Evolutionary conservation across 2,329 filamentous ascomycete genomes (phyloP), one percentile per base, ranked within the genome.

Genomic region (Arthrobotrys sinensis): DNA sequence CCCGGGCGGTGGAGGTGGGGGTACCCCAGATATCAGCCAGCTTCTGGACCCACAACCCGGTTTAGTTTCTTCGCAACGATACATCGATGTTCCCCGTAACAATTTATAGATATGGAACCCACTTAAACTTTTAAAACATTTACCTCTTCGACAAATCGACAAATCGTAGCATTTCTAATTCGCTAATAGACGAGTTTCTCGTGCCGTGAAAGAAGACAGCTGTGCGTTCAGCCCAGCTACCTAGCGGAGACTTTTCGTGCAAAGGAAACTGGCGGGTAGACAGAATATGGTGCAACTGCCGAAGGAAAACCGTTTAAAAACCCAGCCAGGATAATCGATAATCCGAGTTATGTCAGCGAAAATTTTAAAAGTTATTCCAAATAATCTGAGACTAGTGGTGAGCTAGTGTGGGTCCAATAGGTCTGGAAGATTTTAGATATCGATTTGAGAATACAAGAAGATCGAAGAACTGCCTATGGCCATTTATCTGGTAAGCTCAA

Each of bases 121-220:
- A 14, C 19, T 24, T 10, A 2, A 10, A 36, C n/a, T 19, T 12
- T 10, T 10, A 38, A 60, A 24, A 60, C 36, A 12, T 38, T 40
- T 14, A 16, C 24, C 16, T 11, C 16, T 43, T 24, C 53, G 14
- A 40, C 28, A 55, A 55, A 12, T 21, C 10, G 16, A 10, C 11
- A n/a, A 34, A 38, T 55, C 52, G 28, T 38, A 55, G 28, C 14
- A 8, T 19, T 38, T 38, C 4, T 4, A 38, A n/a, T 43, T 60
- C 53, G 53, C 53, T 60, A 60, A 32, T 60, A 60, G 19, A 60
- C 53, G 53, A 60, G 34, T 60, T 60, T 60, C 53, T 60, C 53
- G 53, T 43, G n/a, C 53, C 53, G 53, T 8, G 16, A 43, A 24
- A 24, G n/a, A 40, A 21, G 8, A 11, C 36, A 36, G 52, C 52